A percentile compares a stretch with the other conserved stretches of the same genome.
phyloP scores from a whole-genome alignment of 2,329 filamentous ascomycete genomes.

The Magnaporthales sp. region DNA sequence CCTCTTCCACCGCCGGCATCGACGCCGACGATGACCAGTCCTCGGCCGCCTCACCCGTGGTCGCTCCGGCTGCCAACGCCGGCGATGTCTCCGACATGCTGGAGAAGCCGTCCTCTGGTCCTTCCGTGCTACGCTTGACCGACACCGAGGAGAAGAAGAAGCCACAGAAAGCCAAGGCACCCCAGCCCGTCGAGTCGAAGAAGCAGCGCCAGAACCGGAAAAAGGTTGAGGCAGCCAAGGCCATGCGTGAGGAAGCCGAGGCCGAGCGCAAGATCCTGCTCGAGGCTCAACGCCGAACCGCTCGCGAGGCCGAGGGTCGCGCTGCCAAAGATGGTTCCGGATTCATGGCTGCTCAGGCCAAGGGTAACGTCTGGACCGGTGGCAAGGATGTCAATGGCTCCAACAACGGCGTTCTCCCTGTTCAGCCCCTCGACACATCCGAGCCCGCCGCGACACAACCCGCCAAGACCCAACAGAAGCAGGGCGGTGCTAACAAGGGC shows the following conservation, averaged over 20 bases:
- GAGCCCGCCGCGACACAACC: slow-evolving; percentile 19
- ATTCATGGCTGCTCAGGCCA: slow-evolving; percentile 35
- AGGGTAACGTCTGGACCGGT: slow-evolving; percentile 29
- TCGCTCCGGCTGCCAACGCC: slow-evolving; percentile 40
- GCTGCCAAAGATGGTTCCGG: slow-evolving; percentile 71
- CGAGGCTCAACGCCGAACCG: slow-evolving; percentile 76
- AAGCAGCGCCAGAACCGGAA: slow-evolving; percentile 90
- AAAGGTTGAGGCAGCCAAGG: slow-evolving; percentile 77
- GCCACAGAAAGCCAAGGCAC: slow-evolving; percentile 49
- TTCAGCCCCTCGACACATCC: slow-evolving; percentile 48
- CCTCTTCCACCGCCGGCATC: slow-evolving; percentile 62
- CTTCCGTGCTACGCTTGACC: slow-evolving; percentile 71
- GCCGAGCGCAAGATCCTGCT: slow-evolving; percentile 64
- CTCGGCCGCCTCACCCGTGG: slow-evolving; percentile 51
- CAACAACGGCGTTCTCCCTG: slow-evolving; percentile 25
- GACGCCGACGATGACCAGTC: slow-evolving; percentile 80
- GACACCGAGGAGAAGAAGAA: slow-evolving; percentile 46
- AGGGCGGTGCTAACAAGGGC: slow-evolving; percentile 8
- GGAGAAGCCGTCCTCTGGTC: slow-evolving; percentile 58
- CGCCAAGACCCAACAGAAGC: slow-evolving; percentile 3
- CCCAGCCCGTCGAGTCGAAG: slow-evolving; percentile 67
- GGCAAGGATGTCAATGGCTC: slow-evolving; percentile 21
- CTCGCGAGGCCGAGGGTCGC: slow-evolving; percentile 74
- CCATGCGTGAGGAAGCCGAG: slow-evolving; percentile 67
- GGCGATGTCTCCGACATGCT: slow-evolving; percentile 88